Conservation (phyloP, 768 basidiomycete species). For the Dictyophora rubrovolvata region DNA sequence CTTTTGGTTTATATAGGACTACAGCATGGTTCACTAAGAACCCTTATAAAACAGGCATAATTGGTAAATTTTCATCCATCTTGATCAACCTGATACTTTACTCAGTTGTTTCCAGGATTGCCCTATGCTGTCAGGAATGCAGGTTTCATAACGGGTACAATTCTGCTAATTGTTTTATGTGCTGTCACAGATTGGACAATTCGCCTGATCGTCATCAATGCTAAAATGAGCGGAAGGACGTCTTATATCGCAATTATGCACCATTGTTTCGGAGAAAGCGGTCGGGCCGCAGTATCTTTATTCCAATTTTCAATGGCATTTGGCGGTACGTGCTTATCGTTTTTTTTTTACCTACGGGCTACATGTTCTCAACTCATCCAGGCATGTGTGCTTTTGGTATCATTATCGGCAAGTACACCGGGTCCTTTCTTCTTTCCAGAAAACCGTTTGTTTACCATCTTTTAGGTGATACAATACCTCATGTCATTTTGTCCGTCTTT, state of each 20-base stretch:
- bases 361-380: conserved; percentile 17
- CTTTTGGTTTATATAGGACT: conserved; percentile 1
- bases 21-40: not conserved
- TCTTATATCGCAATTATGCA: conserved; percentile 95
- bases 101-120: conserved; percentile 41
- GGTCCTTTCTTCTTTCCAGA: not conserved
- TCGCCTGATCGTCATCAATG: conserved; percentile 88
- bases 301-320: conserved; percentile 98
- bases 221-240: conserved; percentile 85
- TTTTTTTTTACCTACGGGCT: not conserved
- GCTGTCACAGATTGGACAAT: conserved; percentile 96
- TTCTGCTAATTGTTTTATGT: conserved; percentile 74
- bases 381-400: conserved; percentile 99
- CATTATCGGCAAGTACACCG: conserved; percentile 51
- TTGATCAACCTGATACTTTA: not conserved
- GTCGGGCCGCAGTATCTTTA: conserved; percentile 89
- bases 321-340: conserved; percentile 55
- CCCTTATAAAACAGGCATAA: conserved; percentile 42
- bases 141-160: conserved; percentile 79
- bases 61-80: conserved; percentile 40
- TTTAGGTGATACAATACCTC: conserved; percentile 90
- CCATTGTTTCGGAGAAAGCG: conserved; percentile 81
- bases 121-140: conserved; percentile 94
- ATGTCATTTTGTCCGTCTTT: conserved; percentile 82
- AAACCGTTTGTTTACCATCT: not conserved